A percentile compares a stretch with the other conserved stretches of the same genome.
Conservation (phyloP, 345 rosid genomes). For the Acer yangbiense region DNA sequence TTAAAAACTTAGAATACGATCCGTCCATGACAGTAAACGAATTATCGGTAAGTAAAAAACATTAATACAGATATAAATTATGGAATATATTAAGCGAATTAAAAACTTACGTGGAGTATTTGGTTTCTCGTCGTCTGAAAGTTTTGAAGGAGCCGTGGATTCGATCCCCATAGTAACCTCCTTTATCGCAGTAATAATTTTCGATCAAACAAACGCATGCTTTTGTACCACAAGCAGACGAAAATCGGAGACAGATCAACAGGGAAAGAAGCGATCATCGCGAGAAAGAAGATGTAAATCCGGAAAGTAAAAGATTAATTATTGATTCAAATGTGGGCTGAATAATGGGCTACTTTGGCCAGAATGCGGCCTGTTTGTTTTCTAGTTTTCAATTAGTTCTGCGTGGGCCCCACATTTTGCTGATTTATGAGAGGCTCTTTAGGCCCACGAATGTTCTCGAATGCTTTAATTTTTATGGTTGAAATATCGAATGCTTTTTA, state of each 20-base stretch:
- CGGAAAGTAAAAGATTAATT: neutral
- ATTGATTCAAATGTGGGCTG: neutral
- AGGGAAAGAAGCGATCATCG: no score
- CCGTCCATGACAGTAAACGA: neutral
- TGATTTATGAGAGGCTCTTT: neutral
- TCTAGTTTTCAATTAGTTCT: neutral
- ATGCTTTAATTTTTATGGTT: no score
- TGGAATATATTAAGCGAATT: neutral
- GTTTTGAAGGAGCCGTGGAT: slow-evolving; percentile 1
- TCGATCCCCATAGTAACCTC: neutral
- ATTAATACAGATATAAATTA: neutral
- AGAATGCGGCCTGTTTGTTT: neutral
- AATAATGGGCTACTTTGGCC: neutral
- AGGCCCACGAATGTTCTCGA: no score
- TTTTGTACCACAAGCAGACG: neutral
- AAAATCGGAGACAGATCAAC: neutral
- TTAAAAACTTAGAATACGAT: neutral
- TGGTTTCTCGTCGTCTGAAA: neutral
- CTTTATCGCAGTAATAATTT: neutral
- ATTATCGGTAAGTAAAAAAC: neutral
- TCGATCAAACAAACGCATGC: neutral
- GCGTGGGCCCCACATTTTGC: neutral
- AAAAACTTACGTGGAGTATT: neutral
- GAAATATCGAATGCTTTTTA: no score
- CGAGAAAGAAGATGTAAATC: neutral